Conservation (phyloP, 1,139 yeast genomes). For the Diutina catenulata region DNA sequence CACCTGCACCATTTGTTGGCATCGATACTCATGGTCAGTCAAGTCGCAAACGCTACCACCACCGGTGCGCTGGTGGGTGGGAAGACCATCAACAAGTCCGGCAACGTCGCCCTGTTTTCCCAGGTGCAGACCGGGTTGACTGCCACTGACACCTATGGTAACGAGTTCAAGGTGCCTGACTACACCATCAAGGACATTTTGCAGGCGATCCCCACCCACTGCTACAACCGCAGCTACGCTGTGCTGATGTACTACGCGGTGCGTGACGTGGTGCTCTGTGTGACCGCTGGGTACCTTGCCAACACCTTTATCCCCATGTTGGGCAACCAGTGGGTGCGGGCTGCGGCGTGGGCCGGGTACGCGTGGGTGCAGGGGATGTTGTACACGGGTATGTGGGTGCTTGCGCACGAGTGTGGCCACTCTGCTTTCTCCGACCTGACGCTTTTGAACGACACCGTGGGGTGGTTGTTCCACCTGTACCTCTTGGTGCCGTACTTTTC, state of each 20-base stretch:
- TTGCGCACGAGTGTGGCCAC: conserved; percentile 61
- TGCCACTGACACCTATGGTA: conserved; percentile 43
- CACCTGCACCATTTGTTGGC: background rate
- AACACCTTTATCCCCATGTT: conserved; percentile 35
- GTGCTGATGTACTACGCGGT: conserved; percentile 43
- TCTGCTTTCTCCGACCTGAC: conserved; percentile 49
- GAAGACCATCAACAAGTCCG: conserved; percentile 16
- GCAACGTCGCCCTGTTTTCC: conserved; percentile 24
- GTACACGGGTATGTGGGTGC: conserved; percentile 48
- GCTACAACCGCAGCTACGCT: conserved; percentile 43
- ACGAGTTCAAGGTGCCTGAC: conserved; percentile 50
- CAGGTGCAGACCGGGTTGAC: conserved; percentile 10
- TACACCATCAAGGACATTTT: conserved; percentile 51
- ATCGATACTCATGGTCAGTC: background rate
- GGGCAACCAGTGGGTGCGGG: conserved; percentile 22
- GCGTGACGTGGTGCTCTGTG: conserved; percentile 40
- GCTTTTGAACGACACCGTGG: conserved; percentile 43
- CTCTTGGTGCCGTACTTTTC: conserved; percentile 50
- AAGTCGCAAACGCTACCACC: conserved; percentile 1
- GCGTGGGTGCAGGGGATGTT: conserved; percentile 31
- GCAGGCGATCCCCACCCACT: conserved; percentile 47
- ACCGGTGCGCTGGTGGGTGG: conserved; percentile 1
- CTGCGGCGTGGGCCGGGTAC: conserved; percentile 45
- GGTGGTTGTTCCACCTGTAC: conserved; percentile 50
- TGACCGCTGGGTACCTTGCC: conserved; percentile 32